phyloP scores from a whole-genome alignment of 352 stramenopile genomes.

The Phytophthora citrophthora region DNA sequence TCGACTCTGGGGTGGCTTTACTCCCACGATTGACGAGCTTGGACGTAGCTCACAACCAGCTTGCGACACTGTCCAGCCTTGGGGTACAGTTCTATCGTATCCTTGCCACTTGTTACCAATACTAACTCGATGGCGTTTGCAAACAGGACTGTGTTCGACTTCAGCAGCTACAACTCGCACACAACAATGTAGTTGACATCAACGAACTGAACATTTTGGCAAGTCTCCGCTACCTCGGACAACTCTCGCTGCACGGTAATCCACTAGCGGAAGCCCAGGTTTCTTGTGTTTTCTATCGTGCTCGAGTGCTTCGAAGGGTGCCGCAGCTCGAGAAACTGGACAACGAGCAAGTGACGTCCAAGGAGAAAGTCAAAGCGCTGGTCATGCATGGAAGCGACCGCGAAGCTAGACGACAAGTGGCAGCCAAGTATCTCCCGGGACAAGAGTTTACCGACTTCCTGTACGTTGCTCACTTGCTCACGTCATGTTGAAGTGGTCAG shows the following conservation, averaged over 20 bases:
- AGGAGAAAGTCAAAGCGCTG: conserved; percentile 80
- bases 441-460: conserved; percentile 74
- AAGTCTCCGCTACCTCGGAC: conserved; percentile 46
- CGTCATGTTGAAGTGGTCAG: neutral
- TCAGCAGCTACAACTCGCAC: conserved; percentile 58
- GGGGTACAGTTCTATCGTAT: conserved; percentile 35
- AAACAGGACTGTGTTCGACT: conserved; percentile 58
- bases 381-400: conserved; percentile 79
- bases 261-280: conserved; percentile 46
- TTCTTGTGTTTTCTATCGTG: conserved; percentile 60
- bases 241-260: conserved; percentile 51
- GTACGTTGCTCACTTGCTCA: conserved; percentile 39
- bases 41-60: conserved; percentile 62
- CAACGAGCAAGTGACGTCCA: conserved; percentile 55
- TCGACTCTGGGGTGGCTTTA: conserved; percentile 45
- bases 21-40: conserved; percentile 62
- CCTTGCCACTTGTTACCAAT: neutral
- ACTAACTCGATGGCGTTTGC: neutral
- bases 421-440: conserved; percentile 54
- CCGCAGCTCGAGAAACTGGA: conserved; percentile 66
- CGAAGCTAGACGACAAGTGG: conserved; percentile 56
- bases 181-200: conserved; percentile 57
- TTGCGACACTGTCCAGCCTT: conserved; percentile 49
- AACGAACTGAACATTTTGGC: conserved; percentile 72
- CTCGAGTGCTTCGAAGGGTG: conserved; percentile 64